phyloP scores from a whole-genome alignment of 108 stramenopile genomes.

The Mayamaea pseudoterrestris region DNA sequence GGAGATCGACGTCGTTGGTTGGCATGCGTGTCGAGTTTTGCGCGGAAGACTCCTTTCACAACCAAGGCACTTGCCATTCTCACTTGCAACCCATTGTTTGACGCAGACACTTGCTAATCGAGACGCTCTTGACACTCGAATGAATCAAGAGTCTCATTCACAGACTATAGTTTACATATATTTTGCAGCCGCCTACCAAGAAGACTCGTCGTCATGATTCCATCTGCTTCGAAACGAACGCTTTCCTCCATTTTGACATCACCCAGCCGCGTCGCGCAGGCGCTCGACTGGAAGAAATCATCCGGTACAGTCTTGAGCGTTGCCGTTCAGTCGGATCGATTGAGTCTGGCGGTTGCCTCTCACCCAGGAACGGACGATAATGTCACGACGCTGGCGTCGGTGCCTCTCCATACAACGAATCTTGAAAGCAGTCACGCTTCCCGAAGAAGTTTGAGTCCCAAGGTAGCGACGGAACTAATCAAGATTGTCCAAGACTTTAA shows the following conservation, averaged over 20 bases:
- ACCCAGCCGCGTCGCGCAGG: conserved; percentile 9
- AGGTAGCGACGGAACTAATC: conserved; percentile 4
- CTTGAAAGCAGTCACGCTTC: conserved; percentile 2
- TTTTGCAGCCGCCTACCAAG: too few species aligned
- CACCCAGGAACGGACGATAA: conserved; percentile 7
- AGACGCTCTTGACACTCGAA: too few species aligned
- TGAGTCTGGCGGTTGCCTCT: conserved; percentile 10
- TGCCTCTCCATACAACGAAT: not conserved
- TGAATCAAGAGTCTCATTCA: too few species aligned
- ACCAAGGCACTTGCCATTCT: too few species aligned
- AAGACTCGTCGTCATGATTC: too few species aligned
- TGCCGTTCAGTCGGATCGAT: conserved; percentile 3
- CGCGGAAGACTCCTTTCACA: too few species aligned
- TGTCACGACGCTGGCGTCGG: not conserved
- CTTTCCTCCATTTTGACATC: conserved; percentile 6
- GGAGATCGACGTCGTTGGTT: too few species aligned
- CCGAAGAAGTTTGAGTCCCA: not conserved
- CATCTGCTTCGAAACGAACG: not conserved
- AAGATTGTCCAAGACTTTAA: conserved; percentile 6
- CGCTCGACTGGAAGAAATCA: conserved; percentile 16
- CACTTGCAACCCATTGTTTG: too few species aligned
- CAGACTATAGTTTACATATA: too few species aligned
- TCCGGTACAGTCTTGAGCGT: conserved; percentile 5
- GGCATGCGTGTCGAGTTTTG: too few species aligned
- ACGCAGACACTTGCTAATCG: too few species aligned